Conservation (phyloP, 2,329 filamentous ascomycete species). For the Graphilbum sp. region DNA sequence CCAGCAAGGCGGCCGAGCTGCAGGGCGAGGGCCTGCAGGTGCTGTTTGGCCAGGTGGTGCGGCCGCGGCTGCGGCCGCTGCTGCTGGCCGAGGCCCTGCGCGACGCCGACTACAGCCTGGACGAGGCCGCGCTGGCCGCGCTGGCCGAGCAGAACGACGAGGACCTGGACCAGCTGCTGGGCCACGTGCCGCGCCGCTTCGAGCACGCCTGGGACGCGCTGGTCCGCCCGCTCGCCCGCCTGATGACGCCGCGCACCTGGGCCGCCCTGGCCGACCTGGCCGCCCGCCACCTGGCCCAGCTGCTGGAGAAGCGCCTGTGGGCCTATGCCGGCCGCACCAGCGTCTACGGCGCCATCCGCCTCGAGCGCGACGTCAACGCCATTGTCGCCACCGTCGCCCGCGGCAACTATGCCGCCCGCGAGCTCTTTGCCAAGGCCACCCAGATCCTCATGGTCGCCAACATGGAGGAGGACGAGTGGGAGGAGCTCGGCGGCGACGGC, state of each 20-base stretch:
- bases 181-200: constrained; percentile 64
- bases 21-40: constrained; percentile 72
- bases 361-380: constrained; percentile 70
- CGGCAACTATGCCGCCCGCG: constrained; percentile 62
- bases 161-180: constrained; percentile 31
- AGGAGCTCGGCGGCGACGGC: constrained; percentile 38
- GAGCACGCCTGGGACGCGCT: constrained; percentile 73
- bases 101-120: constrained; percentile 70
- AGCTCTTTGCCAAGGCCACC: constrained; percentile 57
- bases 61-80: constrained; percentile 67
- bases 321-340: constrained; percentile 65
- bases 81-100: constrained; percentile 81
- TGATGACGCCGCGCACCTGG: constrained; percentile 67
- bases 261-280: constrained; percentile 60
- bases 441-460: constrained; percentile 79
- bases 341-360: constrained; percentile 60
- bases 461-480: constrained; percentile 95
- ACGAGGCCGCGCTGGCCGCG: constrained; percentile 43
- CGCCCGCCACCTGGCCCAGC: constrained; percentile 55
- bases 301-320: constrained; percentile 79
- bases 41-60: constrained; percentile 75
- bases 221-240: constrained; percentile 66
- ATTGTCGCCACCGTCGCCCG: constrained; percentile 52
- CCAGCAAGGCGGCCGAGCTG: constrained; percentile 64
- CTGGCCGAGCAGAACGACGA: constrained; percentile 34